These are phyloP conservation scores for Malus hybrid DNA, from an alignment of 331 rosid species.

Conservation along the genomic window DNA sequence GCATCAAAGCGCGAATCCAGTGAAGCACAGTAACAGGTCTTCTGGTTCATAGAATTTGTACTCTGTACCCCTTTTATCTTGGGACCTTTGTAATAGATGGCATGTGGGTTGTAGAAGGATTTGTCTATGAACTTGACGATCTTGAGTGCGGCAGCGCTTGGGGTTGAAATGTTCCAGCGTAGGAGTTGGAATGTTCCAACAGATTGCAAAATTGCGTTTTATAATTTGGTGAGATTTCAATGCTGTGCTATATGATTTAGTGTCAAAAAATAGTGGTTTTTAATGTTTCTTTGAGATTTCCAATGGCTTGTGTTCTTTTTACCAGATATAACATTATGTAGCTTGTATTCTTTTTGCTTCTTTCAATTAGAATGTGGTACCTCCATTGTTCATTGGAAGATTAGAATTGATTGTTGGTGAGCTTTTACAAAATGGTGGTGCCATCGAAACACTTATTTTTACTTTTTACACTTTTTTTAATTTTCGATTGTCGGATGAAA, in stretches of 20 bases:
- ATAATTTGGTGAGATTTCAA: conserved; percentile 34
- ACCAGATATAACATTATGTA: neutral
- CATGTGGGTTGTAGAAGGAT: conserved; percentile 46
- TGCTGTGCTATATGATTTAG: conserved; percentile 26
- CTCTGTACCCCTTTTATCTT: conserved; percentile 25
- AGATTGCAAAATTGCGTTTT: conserved; percentile 40
- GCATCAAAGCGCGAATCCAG: conserved; percentile 66
- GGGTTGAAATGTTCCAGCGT: conserved; percentile 28
- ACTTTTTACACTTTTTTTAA: no score
- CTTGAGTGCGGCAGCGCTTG: conserved; percentile 25
- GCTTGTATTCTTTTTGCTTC: neutral
- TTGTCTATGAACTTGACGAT: conserved; percentile 30
- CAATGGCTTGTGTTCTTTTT: neutral
- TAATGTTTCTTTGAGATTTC: neutral
- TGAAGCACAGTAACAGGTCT: conserved; percentile 42
- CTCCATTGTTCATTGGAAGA: no score
- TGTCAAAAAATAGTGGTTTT: neutral
- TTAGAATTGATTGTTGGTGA: no score
- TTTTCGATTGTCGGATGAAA: no score
- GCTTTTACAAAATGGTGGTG: no score
- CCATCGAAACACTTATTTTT: no score
- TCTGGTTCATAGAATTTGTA: conserved; percentile 31
- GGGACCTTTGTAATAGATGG: conserved; percentile 33
- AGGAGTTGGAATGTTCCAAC: conserved; percentile 24
- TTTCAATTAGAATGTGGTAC: neutral